These are phyloP conservation scores for Trichosporon faecale DNA, from an alignment of 1,284 basidiomycete genomes.

Conservation along the genomic window DNA sequence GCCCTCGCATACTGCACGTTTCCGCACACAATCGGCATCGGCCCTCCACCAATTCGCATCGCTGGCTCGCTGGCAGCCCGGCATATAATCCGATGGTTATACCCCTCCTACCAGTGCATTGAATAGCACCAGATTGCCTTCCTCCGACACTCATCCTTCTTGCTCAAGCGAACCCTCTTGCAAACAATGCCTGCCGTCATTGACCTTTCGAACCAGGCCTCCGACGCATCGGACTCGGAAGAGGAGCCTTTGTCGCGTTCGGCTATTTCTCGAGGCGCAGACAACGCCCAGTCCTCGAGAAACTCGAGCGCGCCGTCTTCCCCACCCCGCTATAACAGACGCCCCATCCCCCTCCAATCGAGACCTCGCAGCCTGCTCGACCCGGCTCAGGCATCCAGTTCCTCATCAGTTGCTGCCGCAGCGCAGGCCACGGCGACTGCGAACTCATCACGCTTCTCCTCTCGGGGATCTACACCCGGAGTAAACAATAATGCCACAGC, in stretches of 20 bases:
- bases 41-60: neutral
- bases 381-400: neutral
- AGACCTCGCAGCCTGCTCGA: neutral
- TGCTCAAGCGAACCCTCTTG: neutral
- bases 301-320: neutral
- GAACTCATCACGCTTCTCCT: neutral
- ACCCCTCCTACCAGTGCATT: neutral
- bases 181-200: neutral
- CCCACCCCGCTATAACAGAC: neutral
- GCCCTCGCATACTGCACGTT: neutral
- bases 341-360: neutral
- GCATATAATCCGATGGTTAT: neutral
- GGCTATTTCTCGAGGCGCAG: neutral
- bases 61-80: neutral
- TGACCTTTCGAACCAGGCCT: neutral
- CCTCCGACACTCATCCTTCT: neutral
- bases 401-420: neutral
- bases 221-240: constrained; percentile 2
- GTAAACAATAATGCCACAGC: neutral
- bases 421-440: neutral
- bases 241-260: neutral
- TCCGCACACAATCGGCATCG: neutral
- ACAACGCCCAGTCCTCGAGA: neutral
- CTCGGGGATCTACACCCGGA: neutral
- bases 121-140: neutral